phyloP scores from a whole-genome alignment of 2,329 filamentous ascomycete genomes.

The Rutstroemia sp. region DNA sequence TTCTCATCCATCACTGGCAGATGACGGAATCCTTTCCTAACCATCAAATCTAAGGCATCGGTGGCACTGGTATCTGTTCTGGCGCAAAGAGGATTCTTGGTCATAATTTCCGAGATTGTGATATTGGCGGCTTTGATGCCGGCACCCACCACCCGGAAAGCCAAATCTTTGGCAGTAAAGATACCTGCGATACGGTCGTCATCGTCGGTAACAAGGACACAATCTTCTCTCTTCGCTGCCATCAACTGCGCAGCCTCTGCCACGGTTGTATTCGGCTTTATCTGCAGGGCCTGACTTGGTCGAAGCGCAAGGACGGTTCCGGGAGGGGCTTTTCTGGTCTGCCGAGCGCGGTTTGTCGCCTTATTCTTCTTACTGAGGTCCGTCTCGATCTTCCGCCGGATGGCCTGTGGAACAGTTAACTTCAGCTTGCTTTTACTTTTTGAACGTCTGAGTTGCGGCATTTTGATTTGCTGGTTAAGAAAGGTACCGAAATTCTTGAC shows the following conservation, averaged over 20 bases:
- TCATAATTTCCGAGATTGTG: slow-evolving; percentile 98
- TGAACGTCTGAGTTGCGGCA: slow-evolving; percentile 9
- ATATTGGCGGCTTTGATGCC: slow-evolving; percentile 84
- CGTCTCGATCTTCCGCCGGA: slow-evolving; percentile 91
- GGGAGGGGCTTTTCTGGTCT: slow-evolving; percentile 87
- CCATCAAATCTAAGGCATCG: slow-evolving; percentile 95
- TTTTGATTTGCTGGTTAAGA: background rate
- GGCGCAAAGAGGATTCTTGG: slow-evolving; percentile 96
- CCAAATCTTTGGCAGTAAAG: slow-evolving; percentile 97
- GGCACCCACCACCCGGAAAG: slow-evolving; percentile 89
- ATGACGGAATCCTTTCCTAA: slow-evolving; percentile 95
- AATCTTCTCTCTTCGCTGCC: slow-evolving; percentile 98
- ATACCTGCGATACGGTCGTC: slow-evolving; percentile 97
- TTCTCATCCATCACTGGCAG: slow-evolving; percentile 99
- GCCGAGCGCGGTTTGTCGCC: slow-evolving; percentile 67
- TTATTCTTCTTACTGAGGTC: slow-evolving; percentile 98
- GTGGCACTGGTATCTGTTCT: slow-evolving; percentile 97
- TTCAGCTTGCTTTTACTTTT: slow-evolving; percentile 3
- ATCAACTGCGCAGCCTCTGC: slow-evolving; percentile 96
- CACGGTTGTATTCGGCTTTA: slow-evolving; percentile 90
- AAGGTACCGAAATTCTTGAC: background rate
- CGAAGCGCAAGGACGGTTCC: slow-evolving; percentile 93
- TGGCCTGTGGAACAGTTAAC: slow-evolving; percentile 55
- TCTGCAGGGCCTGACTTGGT: slow-evolving; percentile 92
- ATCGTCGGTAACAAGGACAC: slow-evolving; percentile 93